Percentiles rank a stretch among this genome's conserved stretches.
These are phyloP conservation scores for Pisolithus tinctorius DNA, from an alignment of 768 basidiomycete genomes.

Conservation along the genomic window DNA sequence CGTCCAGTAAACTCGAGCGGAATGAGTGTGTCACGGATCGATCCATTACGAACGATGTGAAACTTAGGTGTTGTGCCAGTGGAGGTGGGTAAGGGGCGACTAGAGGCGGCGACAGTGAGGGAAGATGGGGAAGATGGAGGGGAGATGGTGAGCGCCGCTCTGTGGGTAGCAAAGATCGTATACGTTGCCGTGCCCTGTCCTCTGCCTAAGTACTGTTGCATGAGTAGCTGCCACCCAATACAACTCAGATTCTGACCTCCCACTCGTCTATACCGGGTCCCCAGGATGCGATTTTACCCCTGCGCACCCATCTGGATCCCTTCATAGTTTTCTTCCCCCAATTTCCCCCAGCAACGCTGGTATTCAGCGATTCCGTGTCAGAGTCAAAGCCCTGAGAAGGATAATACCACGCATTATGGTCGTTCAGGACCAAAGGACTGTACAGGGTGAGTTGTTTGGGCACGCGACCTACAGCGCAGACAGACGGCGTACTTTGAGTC, in stretches of 20 bases:
- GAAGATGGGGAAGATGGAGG: slow-evolving; percentile 66
- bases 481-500: slow-evolving; percentile 22
- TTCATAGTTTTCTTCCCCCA: slow-evolving; percentile 78
- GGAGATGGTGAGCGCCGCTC: slow-evolving; percentile 65
- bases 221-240: slow-evolving; percentile 5
- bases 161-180: slow-evolving; percentile 58
- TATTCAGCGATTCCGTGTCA: slow-evolving; percentile 49
- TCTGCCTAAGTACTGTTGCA: slow-evolving; percentile 47
- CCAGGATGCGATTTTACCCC: slow-evolving; percentile 79
- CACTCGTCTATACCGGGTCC: slow-evolving; percentile 80
- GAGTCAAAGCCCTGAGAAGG: slow-evolving; percentile 71
- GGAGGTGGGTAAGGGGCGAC: slow-evolving; percentile 71
- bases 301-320: slow-evolving; percentile 76
- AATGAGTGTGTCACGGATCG: slow-evolving; percentile 80
- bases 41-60: slow-evolving; percentile 82
- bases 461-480: background rate
- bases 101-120: slow-evolving; percentile 73
- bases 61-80: slow-evolving; percentile 60
- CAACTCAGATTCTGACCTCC: slow-evolving; percentile 46
- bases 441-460: slow-evolving; percentile 8
- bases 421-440: slow-evolving; percentile 50
- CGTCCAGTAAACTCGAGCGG: slow-evolving; percentile 69
- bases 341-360: slow-evolving; percentile 55
- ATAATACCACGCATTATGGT: slow-evolving; percentile 79
- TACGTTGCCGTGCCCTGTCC: slow-evolving; percentile 75